phyloP scores from a whole-genome alignment of 1,284 basidiomycete species.

The Hemileia vastatrix region DNA sequence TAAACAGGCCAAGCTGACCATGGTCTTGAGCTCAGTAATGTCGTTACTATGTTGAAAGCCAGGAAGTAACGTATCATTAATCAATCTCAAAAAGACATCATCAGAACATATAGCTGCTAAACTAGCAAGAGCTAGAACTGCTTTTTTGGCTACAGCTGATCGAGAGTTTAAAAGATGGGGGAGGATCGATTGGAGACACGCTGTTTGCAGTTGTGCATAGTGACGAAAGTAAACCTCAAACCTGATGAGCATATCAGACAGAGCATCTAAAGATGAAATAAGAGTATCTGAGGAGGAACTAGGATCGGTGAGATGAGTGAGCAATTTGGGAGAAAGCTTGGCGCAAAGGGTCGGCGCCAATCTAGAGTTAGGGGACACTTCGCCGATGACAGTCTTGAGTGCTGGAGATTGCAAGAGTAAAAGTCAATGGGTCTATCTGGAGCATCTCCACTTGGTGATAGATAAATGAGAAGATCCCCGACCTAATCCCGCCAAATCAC shows the following conservation, averaged over 20 bases:
- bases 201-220: slow-evolving; percentile 44
- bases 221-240: slow-evolving; percentile 53
- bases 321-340: slow-evolving; percentile 73
- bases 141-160: slow-evolving; percentile 76
- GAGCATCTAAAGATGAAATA: slow-evolving; percentile 78
- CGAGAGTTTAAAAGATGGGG: slow-evolving; percentile 66
- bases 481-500: slow-evolving; percentile 91
- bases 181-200: slow-evolving; percentile 62
- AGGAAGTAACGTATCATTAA: slow-evolving; percentile 56
- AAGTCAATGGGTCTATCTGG: neutral
- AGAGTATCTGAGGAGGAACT: slow-evolving; percentile 70
- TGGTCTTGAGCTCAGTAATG: slow-evolving; percentile 6
- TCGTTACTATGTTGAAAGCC: slow-evolving; percentile 48
- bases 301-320: slow-evolving; percentile 66
- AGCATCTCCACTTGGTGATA: neutral
- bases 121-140: slow-evolving; percentile 62
- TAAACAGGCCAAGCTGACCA: slow-evolving; percentile 9
- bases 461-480: slow-evolving; percentile 34
- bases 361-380: slow-evolving; percentile 68
- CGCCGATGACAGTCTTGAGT: slow-evolving; percentile 84
- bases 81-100: slow-evolving; percentile 53
- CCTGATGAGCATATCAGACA: slow-evolving; percentile 79
- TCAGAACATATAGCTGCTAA: slow-evolving; percentile 57
- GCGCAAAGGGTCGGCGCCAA: slow-evolving; percentile 69
- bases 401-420: slow-evolving; percentile 49